Conservation (phyloP, 2,329 filamentous ascomycete genomes). For the Elsinoe necatrix region DNA sequence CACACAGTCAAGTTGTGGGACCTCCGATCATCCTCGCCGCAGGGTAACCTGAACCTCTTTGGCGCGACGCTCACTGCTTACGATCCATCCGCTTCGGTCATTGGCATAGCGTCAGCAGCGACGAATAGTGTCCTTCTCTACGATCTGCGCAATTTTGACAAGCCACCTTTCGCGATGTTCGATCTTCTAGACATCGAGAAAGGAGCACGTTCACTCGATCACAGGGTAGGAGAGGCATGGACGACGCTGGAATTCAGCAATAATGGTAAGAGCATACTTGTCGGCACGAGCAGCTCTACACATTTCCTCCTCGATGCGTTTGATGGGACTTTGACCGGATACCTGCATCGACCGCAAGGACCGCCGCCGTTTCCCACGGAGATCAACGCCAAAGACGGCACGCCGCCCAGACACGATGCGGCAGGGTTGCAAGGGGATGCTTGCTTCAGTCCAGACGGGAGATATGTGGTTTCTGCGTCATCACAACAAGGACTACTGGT, state of each 20-base stretch:
- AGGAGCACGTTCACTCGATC: conserved; percentile 41
- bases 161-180: conserved; percentile 77
- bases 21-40: conserved; percentile 67
- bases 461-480: conserved; percentile 77
- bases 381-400: conserved; percentile 15
- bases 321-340: conserved; percentile 55
- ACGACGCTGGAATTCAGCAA: conserved; percentile 92
- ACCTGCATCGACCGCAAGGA: conserved; percentile 26
- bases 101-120: conserved; percentile 76
- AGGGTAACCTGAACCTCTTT: conserved; percentile 71
- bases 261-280: conserved; percentile 76
- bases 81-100: conserved; percentile 85
- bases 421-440: conserved; percentile 57
- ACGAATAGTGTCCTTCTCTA: conserved; percentile 79
- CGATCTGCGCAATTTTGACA: conserved; percentile 88
- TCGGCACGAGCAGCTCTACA: conserved; percentile 74
- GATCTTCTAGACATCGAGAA: conserved; percentile 63
- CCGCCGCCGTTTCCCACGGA: conserved; percentile 17
- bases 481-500: conserved; percentile 64
- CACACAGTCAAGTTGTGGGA: conserved; percentile 91
- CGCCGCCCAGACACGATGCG: conserved; percentile 16
- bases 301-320: conserved; percentile 95
- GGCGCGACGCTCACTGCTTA: conserved; percentile 78
- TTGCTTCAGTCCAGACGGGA: conserved; percentile 81
- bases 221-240: conserved; percentile 55